Percentiles rank a stretch among this genome's conserved stretches.
Evolutionary conservation across 192 early-diverging fungal genomes (phyloP).

Genomic region (Coemansia sp.): DNA sequence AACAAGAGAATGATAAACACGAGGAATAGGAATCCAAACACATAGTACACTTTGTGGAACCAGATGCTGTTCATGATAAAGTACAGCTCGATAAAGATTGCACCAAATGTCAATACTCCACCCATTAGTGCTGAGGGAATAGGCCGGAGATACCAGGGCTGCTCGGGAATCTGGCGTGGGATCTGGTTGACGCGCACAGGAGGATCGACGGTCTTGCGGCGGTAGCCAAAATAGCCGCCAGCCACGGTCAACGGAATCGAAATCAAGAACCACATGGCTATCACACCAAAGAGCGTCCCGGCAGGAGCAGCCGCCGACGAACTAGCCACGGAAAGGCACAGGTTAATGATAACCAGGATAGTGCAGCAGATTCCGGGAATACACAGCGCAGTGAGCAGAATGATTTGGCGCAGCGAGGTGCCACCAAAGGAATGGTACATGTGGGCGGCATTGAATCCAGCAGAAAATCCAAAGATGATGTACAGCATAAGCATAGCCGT

Average conservation of each 20-base stretch:
- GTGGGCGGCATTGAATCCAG: slow-evolving; percentile 88
- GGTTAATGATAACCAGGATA: slow-evolving; percentile 70
- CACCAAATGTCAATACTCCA: slow-evolving; percentile 87
- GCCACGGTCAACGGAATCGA: slow-evolving; percentile 80
- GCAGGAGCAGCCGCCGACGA: slow-evolving; percentile 90
- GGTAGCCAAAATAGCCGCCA: slow-evolving; percentile 70
- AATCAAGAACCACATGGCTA: slow-evolving; percentile 78
- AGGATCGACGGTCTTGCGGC: slow-evolving; percentile 62
- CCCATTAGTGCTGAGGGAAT: slow-evolving; percentile 70
- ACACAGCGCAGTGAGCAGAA: slow-evolving; percentile 75
- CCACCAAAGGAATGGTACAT: slow-evolving; percentile 94
- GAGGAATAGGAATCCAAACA: slow-evolving; percentile 88
- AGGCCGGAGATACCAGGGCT: slow-evolving; percentile 74
- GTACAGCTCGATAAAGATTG: slow-evolving; percentile 95
- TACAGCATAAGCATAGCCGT: slow-evolving; percentile 93
- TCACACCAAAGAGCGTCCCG: slow-evolving; percentile 75
- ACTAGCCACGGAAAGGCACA: slow-evolving; percentile 72
- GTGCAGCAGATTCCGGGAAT: slow-evolving; percentile 67
- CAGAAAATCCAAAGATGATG: slow-evolving; percentile 78
- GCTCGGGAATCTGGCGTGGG: slow-evolving; percentile 88
- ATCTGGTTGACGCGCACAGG: slow-evolving; percentile 92
- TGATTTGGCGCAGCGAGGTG: slow-evolving; percentile 79
- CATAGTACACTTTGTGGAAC: slow-evolving; percentile 90
- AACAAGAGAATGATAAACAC: slow-evolving; percentile 82
- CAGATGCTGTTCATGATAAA: slow-evolving; percentile 95